These are phyloP conservation scores for Leptomonas seymouri DNA, from an alignment of 208 protist genomes.

Conservation along the genomic window DNA sequence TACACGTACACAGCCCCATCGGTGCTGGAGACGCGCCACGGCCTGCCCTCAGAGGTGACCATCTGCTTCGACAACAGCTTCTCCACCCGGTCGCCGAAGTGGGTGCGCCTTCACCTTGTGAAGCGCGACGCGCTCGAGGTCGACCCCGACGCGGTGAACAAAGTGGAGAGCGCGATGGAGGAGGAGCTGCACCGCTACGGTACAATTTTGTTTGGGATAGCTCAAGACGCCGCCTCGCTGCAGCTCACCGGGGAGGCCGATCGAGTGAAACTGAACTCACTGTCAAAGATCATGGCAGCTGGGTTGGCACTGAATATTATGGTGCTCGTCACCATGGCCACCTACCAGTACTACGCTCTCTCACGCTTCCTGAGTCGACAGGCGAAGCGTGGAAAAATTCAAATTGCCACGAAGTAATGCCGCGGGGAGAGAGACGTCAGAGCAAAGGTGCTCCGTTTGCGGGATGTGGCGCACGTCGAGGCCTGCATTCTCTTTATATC, in stretches of 20 bases:
- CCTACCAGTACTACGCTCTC: constrained; percentile 61
- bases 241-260: constrained; percentile 51
- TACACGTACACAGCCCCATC: constrained; percentile 66
- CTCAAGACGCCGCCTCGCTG: constrained; percentile 46
- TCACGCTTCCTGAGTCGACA: constrained; percentile 49
- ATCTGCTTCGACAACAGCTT: constrained; percentile 79
- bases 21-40: constrained; percentile 55
- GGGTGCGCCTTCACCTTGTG: constrained; percentile 58
- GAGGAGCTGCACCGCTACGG: constrained; percentile 57
- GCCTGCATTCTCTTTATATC: background rate
- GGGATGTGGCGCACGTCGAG: background rate
- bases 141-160: constrained; percentile 46
- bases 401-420: constrained; percentile 20
- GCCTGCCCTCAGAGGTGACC: constrained; percentile 60
- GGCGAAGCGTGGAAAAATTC: constrained; percentile 13
- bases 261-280: constrained; percentile 43
- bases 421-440: background rate
- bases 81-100: constrained; percentile 67
- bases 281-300: constrained; percentile 44
- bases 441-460: background rate
- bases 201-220: constrained; percentile 50
- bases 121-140: constrained; percentile 58
- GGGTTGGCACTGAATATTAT: constrained; percentile 58
- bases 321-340: constrained; percentile 51
- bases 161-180: constrained; percentile 57